Base-by-base conservation (phyloP, 1,139 yeast species). In the Arxiozyma bovina region DNA sequence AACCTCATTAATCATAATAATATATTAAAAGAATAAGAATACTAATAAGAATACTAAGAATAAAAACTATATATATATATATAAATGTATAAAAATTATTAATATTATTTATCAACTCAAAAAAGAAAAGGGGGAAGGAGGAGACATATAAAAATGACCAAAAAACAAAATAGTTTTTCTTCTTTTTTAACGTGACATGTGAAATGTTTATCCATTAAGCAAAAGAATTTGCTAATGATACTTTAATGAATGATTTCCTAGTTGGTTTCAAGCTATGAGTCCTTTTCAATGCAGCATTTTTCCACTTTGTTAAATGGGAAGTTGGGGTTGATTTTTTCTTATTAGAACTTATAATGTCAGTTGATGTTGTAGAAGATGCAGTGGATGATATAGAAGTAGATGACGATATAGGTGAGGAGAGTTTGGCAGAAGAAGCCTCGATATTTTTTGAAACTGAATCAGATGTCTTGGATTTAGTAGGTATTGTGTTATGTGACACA, bases 191-290 rank as follows among this genome's bases (percentile, higher is more conserved):
- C 5, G 8, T 27, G 30, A 8, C 9, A 27, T 27, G 5, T 27
- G 11, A 7, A 27, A 27, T 27, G 30, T 7, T 27, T 27, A 27
- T 8, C 8, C 2, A 27, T 48, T 22, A 38, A 18, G 62, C 57
- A 51, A 63, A 63, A 8, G 66, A 61, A 21, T 57, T 63, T 4
- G 65, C 57, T 27, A 64, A 49, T 15, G 69, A 63, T 38, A 57
- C 49, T 52, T 63, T 66, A 21, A 65, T 63, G 41, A 63, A 61
- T 8, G 68, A 64, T 34, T 55, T 60, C 51, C 62, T 61, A 41
- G 62, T 27, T 44, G 27, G 21, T 44, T 20, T 44, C 8, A 44
- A 23, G 5, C 46, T 34, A 20, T 42, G 22, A 20, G 45, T 42
- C 17, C 21, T 42, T 42, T 42, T 42, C 7, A 22, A 21, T 18